Conservation (phyloP, 2,329 filamentous ascomycete species). For the Beauveria sp. region DNA sequence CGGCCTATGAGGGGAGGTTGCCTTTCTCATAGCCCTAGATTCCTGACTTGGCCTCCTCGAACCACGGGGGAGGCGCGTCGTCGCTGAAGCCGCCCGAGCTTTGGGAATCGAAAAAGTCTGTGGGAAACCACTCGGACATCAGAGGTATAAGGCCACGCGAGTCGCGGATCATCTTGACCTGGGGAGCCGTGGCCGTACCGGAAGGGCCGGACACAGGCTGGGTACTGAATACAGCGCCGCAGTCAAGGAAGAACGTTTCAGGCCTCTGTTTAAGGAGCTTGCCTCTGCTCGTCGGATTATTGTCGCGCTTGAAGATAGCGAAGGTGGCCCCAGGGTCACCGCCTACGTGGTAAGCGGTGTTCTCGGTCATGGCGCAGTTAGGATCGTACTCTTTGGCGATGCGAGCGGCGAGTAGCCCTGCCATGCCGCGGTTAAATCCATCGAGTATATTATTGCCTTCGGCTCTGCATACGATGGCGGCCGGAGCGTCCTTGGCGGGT, state of each 20-base stretch:
- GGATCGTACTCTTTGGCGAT: background rate
- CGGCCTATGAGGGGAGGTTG: too few relatives aligned
- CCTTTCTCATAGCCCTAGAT: too few relatives aligned
- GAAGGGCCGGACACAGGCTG: background rate
- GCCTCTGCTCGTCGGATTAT: background rate
- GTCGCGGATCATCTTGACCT: background rate
- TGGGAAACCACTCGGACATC: background rate
- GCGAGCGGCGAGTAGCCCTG: background rate
- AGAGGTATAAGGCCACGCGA: background rate
- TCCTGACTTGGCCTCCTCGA: too few relatives aligned
- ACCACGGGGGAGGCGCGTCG: too few relatives aligned
- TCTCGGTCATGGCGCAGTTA: background rate
- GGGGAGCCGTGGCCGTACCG: background rate
- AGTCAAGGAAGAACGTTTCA: background rate
- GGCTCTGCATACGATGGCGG: background rate
- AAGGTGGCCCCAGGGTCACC: background rate
- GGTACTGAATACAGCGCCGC: background rate
- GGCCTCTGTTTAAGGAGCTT: background rate
- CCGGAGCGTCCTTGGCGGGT: too few relatives aligned
- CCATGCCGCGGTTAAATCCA: background rate
- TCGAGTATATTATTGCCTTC: too few relatives aligned
- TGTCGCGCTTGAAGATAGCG: background rate
- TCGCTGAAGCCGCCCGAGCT: too few relatives aligned
- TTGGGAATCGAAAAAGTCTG: too few relatives aligned
- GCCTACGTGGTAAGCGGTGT: background rate